A percentile compares a stretch with the other conserved stretches of the same genome.
These are phyloP conservation scores for Claviceps africana DNA, from an alignment of 2,329 filamentous ascomycete species.

Conservation along the genomic window DNA sequence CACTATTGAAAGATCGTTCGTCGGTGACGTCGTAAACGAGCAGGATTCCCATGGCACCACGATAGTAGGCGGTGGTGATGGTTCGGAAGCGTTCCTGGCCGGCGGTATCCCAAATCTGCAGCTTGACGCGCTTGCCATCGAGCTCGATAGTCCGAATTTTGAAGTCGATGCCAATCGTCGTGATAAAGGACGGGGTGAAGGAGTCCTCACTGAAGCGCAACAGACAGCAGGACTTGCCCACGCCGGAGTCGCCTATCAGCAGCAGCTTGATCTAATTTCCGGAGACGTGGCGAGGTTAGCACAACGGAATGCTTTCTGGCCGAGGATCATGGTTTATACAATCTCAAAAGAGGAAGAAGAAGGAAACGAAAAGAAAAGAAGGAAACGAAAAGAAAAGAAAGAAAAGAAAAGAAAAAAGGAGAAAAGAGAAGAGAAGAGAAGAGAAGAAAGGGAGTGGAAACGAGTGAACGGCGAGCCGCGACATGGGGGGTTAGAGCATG, in stretches of 20 bases:
- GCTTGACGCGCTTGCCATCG: constrained; percentile 95
- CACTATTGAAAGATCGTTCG: constrained; percentile 89
- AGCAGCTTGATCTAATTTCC: constrained; percentile 74
- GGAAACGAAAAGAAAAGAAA: background rate
- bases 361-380: background rate
- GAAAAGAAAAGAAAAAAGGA: background rate
- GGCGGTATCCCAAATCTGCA: constrained; percentile 99
- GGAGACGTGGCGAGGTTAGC: constrained; percentile 4
- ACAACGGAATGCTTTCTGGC: background rate
- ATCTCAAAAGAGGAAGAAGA: too few relatives aligned
- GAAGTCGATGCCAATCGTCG: constrained; percentile 98
- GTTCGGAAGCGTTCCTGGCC: constrained; percentile 97
- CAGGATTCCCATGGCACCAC: constrained; percentile 95
- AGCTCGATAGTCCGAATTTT: constrained; percentile 99
- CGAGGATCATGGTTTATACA: background rate
- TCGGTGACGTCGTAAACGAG: constrained; percentile 98
- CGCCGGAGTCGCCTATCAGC: constrained; percentile 90
- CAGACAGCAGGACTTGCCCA: constrained; percentile 94
- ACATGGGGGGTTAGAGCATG: background rate
- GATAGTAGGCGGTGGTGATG: constrained; percentile 97
- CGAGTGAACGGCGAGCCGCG: background rate
- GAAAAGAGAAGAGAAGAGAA: background rate
- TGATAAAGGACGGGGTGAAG: constrained; percentile 95
- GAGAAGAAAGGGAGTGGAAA: background rate
- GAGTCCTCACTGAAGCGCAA: constrained; percentile 95